These are phyloP conservation scores for Backusella tarrabulga DNA, from an alignment of 192 early-diverging fungal species.

Conservation along the genomic window DNA sequence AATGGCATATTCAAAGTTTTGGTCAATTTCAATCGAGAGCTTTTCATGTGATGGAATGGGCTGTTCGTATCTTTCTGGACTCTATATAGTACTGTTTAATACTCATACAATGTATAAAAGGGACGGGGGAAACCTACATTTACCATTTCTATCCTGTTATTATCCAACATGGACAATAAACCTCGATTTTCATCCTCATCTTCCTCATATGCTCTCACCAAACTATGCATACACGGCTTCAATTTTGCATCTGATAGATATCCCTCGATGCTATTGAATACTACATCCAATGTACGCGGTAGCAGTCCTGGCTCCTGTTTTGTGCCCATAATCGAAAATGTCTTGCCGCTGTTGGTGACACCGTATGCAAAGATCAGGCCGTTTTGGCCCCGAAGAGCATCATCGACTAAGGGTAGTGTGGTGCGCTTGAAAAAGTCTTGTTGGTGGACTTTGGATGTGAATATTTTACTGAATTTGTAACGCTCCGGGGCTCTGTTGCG, in stretches of 20 bases:
- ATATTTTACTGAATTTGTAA: slow-evolving; percentile 60
- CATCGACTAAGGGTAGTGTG: slow-evolving; percentile 53
- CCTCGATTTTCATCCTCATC: slow-evolving; percentile 22
- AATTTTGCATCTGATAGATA: slow-evolving; percentile 30
- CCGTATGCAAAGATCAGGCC: slow-evolving; percentile 71
- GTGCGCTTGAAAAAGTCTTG: slow-evolving; percentile 57
- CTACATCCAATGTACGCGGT: slow-evolving; percentile 54
- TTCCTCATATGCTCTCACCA: slow-evolving; percentile 26
- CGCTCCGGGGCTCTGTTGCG: slow-evolving; percentile 33
- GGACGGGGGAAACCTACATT: neutral
- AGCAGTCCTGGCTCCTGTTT: slow-evolving; percentile 50
- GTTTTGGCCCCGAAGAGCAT: slow-evolving; percentile 57
- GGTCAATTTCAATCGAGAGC: slow-evolving; percentile 31
- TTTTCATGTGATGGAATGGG: neutral
- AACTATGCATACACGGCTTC: slow-evolving; percentile 39
- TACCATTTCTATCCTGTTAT: neutral
- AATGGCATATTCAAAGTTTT: slow-evolving; percentile 74
- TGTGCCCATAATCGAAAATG: slow-evolving; percentile 62
- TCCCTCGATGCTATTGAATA: slow-evolving; percentile 51
- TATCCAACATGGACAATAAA: slow-evolving; percentile 1
- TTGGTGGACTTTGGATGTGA: slow-evolving; percentile 44
- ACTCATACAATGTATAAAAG: too few species aligned
- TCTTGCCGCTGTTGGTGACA: slow-evolving; percentile 71
- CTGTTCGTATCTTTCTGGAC: neutral
- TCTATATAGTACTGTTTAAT: neutral